Base-by-base conservation (phyloP, 371 early-diverging fungal species). In the Thermomucor indicae-seudaticae region DNA sequence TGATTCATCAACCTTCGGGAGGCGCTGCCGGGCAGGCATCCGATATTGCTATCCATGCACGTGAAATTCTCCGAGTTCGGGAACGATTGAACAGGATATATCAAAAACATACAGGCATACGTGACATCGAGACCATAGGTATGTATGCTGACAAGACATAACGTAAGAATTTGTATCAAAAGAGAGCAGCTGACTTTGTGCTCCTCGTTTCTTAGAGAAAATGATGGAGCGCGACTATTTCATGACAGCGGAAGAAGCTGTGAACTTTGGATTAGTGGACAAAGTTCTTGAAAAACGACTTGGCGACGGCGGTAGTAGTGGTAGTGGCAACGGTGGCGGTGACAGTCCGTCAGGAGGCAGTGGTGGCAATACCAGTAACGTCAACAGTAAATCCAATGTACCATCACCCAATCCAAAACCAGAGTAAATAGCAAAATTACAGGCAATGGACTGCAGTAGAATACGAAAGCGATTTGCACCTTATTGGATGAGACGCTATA, bases 1-100 rank as follows among this genome's bases (percentile, higher is more conserved):
- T 97, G 97, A 85, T 98, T 53, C 98, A 98, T 60, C 98, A 97
- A 64, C 96, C 97, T 4, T 88, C 88, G 42, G 98, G 98, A 16
- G 97, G 98, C 14, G 95, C 96, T n/a, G 71, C 80, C 35, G 97
- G 98, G 7, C 98, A 96, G 69, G 98, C 98, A 3, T 85, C 90
- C 37, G 98, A 98, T 62, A 96, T 98, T 60, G 96, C 91, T 8
- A 98, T 97, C 51, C 97, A 96, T 57, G 97, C 97, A 4, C 74
- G 91, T 16, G 97, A 98, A 72, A 98, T 98, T 44, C 72, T 98
- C 35, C 82, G 90, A 28, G 85, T 91, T 0, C 78, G 96, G n/a
- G 87, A 89, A 59, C 72, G 89, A 10, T 67, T 97, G 29, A 98
- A 98, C 62, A 55, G 77, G 30, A 84, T 97, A 23, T 96, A 95